These are phyloP conservation scores for Acacia crassicarpa DNA, from an alignment of 306 rosid genomes.

Conservation along the genomic window DNA sequence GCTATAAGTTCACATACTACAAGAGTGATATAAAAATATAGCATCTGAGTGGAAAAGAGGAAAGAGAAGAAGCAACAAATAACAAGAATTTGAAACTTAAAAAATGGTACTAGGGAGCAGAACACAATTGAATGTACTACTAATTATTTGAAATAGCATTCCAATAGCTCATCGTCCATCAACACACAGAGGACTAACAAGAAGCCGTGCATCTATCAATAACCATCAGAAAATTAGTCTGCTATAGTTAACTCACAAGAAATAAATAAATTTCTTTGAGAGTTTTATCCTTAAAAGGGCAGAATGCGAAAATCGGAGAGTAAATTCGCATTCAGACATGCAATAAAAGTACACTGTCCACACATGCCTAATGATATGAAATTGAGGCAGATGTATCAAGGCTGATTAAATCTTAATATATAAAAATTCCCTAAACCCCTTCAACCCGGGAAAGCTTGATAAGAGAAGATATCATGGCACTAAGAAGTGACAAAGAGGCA, in stretches of 20 bases:
- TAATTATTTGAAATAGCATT: neutral
- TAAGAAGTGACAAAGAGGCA: constrained; percentile 12
- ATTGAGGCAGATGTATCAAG: neutral
- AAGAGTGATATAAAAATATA: neutral
- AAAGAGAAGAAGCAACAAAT: neutral
- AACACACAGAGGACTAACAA: neutral
- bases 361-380: neutral
- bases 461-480: neutral
- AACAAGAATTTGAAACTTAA: neutral
- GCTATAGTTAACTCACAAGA: neutral
- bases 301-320: neutral
- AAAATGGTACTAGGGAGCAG: neutral
- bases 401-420: neutral
- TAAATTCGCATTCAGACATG: neutral
- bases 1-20: neutral
- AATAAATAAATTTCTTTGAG: neutral
- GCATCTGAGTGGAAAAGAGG: neutral
- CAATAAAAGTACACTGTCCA: neutral
- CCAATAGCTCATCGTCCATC: neutral
- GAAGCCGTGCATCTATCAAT: neutral
- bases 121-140: neutral
- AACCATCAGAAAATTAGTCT: neutral
- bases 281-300: neutral
- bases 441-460: neutral
- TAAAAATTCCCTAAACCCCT: neutral